Percentiles rank a stretch among this genome's conserved stretches.
Evolutionary conservation across 1,284 basidiomycete species (phyloP).

Genomic region (Puccinia hordei): DNA sequence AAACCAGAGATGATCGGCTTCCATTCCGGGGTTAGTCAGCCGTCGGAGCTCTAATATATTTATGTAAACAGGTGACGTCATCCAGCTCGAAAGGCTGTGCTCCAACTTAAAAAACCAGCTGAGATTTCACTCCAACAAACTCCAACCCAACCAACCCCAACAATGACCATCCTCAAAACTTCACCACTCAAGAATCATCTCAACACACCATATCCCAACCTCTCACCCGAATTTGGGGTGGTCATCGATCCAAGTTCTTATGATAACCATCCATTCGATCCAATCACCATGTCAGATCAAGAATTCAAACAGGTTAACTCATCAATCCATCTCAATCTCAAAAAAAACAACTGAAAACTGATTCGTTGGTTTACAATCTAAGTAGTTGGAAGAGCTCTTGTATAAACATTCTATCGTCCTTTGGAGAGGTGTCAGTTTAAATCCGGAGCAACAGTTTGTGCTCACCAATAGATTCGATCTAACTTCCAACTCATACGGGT

Average conservation of each 20-base stretch:
- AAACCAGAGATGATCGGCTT: too few species aligned
- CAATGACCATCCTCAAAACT: conserved; percentile 21
- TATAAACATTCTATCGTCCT: conserved; percentile 58
- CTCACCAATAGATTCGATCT: conserved; percentile 55
- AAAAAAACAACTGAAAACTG: too few species aligned
- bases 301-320: conserved; percentile 24
- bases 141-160: not conserved
- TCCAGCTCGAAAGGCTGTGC: too few species aligned
- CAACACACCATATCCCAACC: not conserved
- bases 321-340: not conserved
- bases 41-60: too few species aligned
- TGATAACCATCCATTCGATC: conserved; percentile 18
- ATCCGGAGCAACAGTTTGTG: conserved; percentile 55
- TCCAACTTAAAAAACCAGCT: too few species aligned
- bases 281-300: conserved; percentile 16
- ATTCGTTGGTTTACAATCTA: too few species aligned
- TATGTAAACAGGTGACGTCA: too few species aligned
- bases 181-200: not conserved
- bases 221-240: conserved; percentile 36
- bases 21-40: too few species aligned
- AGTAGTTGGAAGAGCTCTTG: conserved; percentile 55
- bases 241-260: conserved; percentile 33
- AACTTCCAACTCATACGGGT: conserved; percentile 30
- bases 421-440: conserved; percentile 56
- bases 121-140: too few species aligned